These are phyloP conservation scores for Chaetomium tenue DNA, from an alignment of 495 filamentous ascomycete species.

Conservation along the genomic window DNA sequence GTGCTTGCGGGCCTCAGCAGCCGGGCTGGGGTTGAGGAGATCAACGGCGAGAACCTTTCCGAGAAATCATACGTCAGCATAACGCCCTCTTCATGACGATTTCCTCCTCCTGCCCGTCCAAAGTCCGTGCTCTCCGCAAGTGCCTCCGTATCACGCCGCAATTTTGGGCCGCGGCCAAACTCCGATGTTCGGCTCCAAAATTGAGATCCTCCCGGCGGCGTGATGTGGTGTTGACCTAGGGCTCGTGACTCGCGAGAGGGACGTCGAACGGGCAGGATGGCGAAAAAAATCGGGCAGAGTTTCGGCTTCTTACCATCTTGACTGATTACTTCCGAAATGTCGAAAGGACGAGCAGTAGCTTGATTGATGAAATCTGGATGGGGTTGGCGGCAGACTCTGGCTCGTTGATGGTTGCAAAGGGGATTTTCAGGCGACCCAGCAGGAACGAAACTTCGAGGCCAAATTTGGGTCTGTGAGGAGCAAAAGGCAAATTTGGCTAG, in stretches of 20 bases:
- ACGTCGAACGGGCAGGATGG: conserved; percentile 19
- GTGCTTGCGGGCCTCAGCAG: conserved; percentile 96
- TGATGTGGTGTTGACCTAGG: conserved; percentile 16
- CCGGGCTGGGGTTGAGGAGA: conserved; percentile 96
- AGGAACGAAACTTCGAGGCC: conserved; percentile 35
- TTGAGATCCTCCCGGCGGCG: not conserved
- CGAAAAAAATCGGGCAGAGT: conserved; percentile 29
- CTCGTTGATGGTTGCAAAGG: conserved; percentile 43
- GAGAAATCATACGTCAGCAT: conserved; percentile 42
- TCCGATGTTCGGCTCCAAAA: conserved; percentile 9
- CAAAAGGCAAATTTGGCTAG: conserved; percentile 32
- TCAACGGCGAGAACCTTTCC: conserved; percentile 98
- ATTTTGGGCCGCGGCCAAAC: not conserved
- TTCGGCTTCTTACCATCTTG: conserved; percentile 57
- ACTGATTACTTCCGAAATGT: conserved; percentile 42
- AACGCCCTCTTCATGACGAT: not conserved
- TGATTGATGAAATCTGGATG: conserved; percentile 47
- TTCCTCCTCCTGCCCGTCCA: conserved; percentile 11
- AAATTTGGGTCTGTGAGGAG: conserved; percentile 41
- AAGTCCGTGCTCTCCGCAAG: not conserved
- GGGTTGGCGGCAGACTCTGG: conserved; percentile 46
- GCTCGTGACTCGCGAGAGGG: conserved; percentile 19
- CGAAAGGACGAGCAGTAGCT: conserved; percentile 47
- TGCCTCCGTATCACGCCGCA: not conserved
- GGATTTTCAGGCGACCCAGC: conserved; percentile 36